These are phyloP conservation scores for Ophiostoma quercus DNA, from an alignment of 2,329 filamentous ascomycete genomes.

Conservation along the genomic window DNA sequence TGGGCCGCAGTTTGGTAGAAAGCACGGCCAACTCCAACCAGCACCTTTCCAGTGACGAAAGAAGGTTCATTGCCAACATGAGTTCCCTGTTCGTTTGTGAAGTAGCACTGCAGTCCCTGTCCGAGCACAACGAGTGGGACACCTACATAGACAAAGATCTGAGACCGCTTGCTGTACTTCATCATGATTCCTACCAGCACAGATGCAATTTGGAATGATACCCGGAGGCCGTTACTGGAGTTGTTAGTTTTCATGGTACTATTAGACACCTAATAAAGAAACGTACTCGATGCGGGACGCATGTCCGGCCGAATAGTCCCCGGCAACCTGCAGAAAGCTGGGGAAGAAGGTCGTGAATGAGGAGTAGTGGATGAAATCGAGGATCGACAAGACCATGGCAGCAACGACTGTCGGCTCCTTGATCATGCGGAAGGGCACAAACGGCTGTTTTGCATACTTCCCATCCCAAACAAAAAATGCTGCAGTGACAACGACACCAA, in stretches of 20 bases:
- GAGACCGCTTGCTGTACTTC: neutral
- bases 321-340: neutral
- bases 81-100: neutral
- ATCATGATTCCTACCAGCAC: neutral
- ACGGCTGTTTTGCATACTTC: neutral
- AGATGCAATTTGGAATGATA: neutral
- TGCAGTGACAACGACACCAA: neutral
- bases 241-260: neutral
- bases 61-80: neutral
- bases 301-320: neutral
- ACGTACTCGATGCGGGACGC: neutral
- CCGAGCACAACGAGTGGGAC: neutral
- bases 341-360: neutral
- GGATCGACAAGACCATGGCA: neutral
- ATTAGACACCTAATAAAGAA: too few relatives aligned
- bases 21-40: neutral
- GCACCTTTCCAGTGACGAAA: neutral
- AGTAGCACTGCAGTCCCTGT: neutral
- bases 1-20: neutral
- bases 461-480: neutral
- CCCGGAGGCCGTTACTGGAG: neutral
- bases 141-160: neutral
- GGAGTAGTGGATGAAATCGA: neutral
- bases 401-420: neutral
- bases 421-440: neutral